Evolutionary conservation across 2,329 filamentous ascomycete genomes (phyloP).

Genomic region (Thermomyces lanuginosus): DNA sequence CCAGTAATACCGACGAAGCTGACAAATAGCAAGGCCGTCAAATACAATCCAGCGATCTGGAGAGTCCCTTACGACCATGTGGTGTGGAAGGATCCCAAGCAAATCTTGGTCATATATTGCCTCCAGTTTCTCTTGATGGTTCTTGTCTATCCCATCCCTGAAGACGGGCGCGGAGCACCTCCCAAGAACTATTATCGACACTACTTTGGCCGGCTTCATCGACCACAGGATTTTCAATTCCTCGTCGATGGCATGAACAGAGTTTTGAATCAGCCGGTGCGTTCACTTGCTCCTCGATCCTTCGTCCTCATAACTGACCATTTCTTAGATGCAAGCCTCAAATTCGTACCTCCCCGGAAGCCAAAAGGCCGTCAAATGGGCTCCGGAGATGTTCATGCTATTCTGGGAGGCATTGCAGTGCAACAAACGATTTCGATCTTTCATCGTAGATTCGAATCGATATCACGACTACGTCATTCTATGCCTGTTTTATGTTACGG

Average conservation of each 20-base stretch:
- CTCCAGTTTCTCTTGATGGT: slow-evolving; percentile 78
- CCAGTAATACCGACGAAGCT: slow-evolving; percentile 2
- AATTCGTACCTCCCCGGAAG: slow-evolving; percentile 75
- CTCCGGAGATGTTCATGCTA: slow-evolving; percentile 88
- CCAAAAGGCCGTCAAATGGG: slow-evolving; percentile 66
- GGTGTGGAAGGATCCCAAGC: slow-evolving; percentile 78
- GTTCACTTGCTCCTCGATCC: slow-evolving; percentile 5
- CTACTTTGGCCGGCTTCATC: slow-evolving; percentile 75
- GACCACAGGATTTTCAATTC: slow-evolving; percentile 94
- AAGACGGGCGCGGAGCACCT: slow-evolving; percentile 45
- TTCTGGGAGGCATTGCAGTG: slow-evolving; percentile 97
- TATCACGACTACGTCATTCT: slow-evolving; percentile 86
- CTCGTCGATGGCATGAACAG: slow-evolving; percentile 87
- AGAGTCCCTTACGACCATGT: slow-evolving; percentile 85
- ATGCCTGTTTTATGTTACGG: slow-evolving; percentile 80
- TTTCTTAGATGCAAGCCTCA: slow-evolving; percentile 55
- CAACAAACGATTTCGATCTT: slow-evolving; percentile 91
- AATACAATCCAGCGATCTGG: slow-evolving; percentile 92
- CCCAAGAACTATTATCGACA: slow-evolving; percentile 89
- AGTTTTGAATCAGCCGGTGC: slow-evolving; percentile 69
- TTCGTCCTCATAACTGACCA: slow-evolving; percentile 6
- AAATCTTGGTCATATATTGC: slow-evolving; percentile 79
- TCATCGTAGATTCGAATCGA: slow-evolving; percentile 88
- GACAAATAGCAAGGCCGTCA: slow-evolving; percentile 48
- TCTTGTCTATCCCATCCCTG: slow-evolving; percentile 74